Base-by-base conservation (phyloP, 495 filamentous ascomycete genomes). In the Thozetella sp. region DNA sequence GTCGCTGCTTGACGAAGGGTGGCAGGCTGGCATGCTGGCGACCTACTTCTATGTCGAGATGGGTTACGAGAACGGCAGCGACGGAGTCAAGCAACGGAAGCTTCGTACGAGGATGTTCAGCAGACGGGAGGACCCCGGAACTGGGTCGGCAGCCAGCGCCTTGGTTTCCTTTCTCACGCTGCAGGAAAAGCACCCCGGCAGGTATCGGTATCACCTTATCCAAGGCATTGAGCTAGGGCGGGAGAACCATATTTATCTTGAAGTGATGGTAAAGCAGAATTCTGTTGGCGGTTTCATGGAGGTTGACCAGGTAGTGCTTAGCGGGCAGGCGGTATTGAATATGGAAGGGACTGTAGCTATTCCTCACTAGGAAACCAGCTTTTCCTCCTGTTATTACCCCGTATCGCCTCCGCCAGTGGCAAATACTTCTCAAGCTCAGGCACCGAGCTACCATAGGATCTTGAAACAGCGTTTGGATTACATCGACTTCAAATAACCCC, bases 211-310 rank as follows among this genome's bases (percentile, higher is more conserved):
- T 63, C 72, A 72, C 40, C 63, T 90, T 58, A 80, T 80, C 63
- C 88, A 91, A 73, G 89, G 88, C 0, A 83, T 90, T 15, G 88
- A 91, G 72, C 91, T 90, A 84, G 87, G 85, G 0, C 72, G 88
- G 51, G 75, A 74, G 56, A 90, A 86, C 74, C 78, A 67, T 37
- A 76, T 76, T 54, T 45, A 43, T 12, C 70, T 76, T 19, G 73
- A 75, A 58, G 67, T 66, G 58, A 61, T 58, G 70, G 59, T 20
- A 58, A 77, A 66, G 65, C 66, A 50, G 27, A 51, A 15, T 15
- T 15, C 30, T 37, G 6, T 15, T 6, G 30, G 15, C 30, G 15
- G 15, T 6, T 6, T 6, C 22, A 61, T 67, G 34, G 59, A 61
- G 24, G 67, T 86, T 59, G 75, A 74, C 37, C 69, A 69, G 40